Conservation (phyloP, 2,329 filamentous ascomycete species). For the Epicoccum sorghinum region DNA sequence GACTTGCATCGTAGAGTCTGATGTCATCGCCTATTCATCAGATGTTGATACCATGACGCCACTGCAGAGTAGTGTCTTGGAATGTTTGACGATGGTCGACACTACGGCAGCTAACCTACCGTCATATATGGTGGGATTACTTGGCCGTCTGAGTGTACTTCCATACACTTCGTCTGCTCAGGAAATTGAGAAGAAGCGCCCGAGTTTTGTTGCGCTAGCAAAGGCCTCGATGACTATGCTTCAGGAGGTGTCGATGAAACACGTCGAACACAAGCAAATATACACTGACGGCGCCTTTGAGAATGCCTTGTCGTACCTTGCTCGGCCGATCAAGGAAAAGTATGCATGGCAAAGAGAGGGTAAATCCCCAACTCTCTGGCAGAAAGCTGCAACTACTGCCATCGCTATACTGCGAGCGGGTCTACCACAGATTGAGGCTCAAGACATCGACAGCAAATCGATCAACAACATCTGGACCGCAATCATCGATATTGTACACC, state of each 20-base stretch:
- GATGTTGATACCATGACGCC: constrained; percentile 77
- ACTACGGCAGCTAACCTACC: constrained; percentile 70
- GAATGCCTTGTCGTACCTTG: constrained; percentile 69
- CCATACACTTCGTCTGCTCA: constrained; percentile 60
- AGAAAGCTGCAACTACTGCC: constrained; percentile 73
- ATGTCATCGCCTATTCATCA: constrained; percentile 69
- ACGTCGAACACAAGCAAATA: constrained; percentile 68
- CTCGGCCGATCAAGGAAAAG: constrained; percentile 75
- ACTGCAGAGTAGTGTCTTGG: constrained; percentile 72
- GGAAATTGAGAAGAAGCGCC: constrained; percentile 52
- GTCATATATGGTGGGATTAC: constrained; percentile 69
- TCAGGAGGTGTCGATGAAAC: constrained; percentile 63
- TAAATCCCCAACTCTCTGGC: constrained; percentile 77
- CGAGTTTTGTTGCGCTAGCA: constrained; percentile 88
- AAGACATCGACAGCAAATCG: constrained; percentile 44
- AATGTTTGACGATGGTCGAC: constrained; percentile 70
- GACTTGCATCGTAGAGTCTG: constrained; percentile 73
- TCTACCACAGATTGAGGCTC: constrained; percentile 55
- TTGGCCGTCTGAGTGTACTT: constrained; percentile 73
- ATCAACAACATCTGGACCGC: constrained; percentile 68
- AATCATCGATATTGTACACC: constrained; percentile 44
- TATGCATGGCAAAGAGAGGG: constrained; percentile 78
- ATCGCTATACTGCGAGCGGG: constrained; percentile 71
- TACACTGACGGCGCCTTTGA: constrained; percentile 72
- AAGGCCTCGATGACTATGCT: constrained; percentile 79